These are phyloP conservation scores for Xylaria sp. DNA, from an alignment of 2,329 filamentous ascomycete species.

Conservation along the genomic window DNA sequence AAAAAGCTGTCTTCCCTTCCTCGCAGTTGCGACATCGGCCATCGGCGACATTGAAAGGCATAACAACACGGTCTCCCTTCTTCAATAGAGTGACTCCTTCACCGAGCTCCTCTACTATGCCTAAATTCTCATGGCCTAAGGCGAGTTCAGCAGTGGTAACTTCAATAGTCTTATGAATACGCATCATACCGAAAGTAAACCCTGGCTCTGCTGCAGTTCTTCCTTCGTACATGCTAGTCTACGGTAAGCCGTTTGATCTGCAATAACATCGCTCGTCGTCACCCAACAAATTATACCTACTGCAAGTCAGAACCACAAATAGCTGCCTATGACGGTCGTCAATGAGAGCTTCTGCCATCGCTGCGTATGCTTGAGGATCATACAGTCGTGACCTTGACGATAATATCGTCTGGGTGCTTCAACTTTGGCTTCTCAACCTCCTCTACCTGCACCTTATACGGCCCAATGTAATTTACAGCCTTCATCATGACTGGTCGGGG, in stretches of 20 bases:
- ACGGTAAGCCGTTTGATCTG: neutral
- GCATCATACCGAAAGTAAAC: conserved; percentile 22
- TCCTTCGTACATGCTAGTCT: conserved; percentile 23
- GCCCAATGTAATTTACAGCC: conserved; percentile 23
- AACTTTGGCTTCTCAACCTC: conserved; percentile 21
- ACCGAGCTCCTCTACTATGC: conserved; percentile 23
- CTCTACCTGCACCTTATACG: conserved; percentile 24
- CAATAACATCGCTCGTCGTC: neutral
- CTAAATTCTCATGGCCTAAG: conserved; percentile 26
- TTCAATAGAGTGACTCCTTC: conserved; percentile 23
- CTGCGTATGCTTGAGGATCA: neutral
- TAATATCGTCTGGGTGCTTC: conserved; percentile 26
- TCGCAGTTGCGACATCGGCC: conserved; percentile 30
- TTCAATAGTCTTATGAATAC: too few species aligned
- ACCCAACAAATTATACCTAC: conserved; percentile 2
- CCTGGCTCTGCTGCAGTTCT: conserved; percentile 25
- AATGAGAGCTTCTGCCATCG: neutral
- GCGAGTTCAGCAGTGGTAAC: neutral
- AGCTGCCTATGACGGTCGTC: conserved; percentile 11
- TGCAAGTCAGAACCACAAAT: conserved; percentile 29
- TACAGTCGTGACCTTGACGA: conserved; percentile 28
- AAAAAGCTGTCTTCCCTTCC: conserved; percentile 28
- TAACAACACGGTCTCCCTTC: conserved; percentile 26
- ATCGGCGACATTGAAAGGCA: conserved; percentile 27
- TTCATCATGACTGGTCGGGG: conserved; percentile 9